phyloP scores from a whole-genome alignment of 2,329 filamentous ascomycete species.

The Phialophora expanda region DNA sequence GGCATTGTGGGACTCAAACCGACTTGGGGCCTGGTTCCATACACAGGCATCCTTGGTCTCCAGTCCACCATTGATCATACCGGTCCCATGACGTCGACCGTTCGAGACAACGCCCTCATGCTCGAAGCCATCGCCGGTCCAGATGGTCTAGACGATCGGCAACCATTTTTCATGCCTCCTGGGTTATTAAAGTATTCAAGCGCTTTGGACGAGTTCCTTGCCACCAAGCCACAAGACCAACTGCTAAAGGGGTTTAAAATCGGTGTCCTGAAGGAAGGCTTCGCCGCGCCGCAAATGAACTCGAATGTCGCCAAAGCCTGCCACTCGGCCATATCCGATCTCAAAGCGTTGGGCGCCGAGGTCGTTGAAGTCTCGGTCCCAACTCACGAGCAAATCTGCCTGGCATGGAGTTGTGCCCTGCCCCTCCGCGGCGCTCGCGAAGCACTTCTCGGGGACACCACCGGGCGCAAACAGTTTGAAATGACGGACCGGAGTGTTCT shows the following conservation, averaged over 20 bases:
- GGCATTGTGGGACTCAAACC: constrained; percentile 58
- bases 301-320: constrained; percentile 51
- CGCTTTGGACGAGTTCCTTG: constrained; percentile 1
- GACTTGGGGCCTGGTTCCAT: constrained; percentile 57
- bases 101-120: constrained; percentile 48
- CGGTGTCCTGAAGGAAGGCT: constrained; percentile 55
- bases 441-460: constrained; percentile 29
- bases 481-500: constrained; percentile 11
- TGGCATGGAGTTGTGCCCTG: constrained; percentile 10
- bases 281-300: constrained; percentile 48
- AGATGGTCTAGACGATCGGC: constrained; percentile 54
- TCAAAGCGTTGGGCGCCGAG: constrained; percentile 55
- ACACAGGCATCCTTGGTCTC: constrained; percentile 54
- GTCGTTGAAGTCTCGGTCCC: constrained; percentile 60
- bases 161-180: constrained; percentile 31
- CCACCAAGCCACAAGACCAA: constrained; percentile 5
- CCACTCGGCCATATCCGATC: constrained; percentile 49
- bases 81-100: constrained; percentile 50
- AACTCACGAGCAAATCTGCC: constrained; percentile 24
- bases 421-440: constrained; percentile 1
- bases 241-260: constrained; percentile 45
- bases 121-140: constrained; percentile 54
- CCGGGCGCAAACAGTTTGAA: constrained; percentile 14
- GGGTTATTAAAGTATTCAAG: background rate
- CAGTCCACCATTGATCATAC: constrained; percentile 58